A percentile compares a stretch with the other conserved stretches of the same genome.
Evolutionary conservation across 345 rosid species (phyloP).

Genomic region (Microcos paniculata): DNA sequence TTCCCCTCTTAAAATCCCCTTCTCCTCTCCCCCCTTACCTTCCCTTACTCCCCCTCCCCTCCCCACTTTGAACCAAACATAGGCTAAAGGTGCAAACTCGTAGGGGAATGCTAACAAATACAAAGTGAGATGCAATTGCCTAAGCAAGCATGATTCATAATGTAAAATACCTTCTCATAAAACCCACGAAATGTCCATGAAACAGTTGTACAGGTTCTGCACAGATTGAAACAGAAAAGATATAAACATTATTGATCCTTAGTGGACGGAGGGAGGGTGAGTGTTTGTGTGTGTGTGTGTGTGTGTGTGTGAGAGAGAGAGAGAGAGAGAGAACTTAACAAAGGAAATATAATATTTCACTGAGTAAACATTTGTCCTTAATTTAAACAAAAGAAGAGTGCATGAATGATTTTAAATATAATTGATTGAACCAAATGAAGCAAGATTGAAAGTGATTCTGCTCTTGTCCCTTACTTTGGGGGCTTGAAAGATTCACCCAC

Average conservation of each 20-base stretch:
- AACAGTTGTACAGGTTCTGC: slow-evolving; percentile 77
- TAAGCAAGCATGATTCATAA: not conserved
- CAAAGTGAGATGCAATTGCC: not conserved
- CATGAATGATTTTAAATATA: not conserved
- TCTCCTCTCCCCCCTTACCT: too few species aligned
- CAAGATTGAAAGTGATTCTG: not conserved
- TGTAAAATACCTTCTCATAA: slow-evolving; percentile 66
- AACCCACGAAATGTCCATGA: slow-evolving; percentile 79
- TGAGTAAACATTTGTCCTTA: not conserved
- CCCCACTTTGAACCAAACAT: too few species aligned
- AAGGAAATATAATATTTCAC: not conserved
- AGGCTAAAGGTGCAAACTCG: too few species aligned
- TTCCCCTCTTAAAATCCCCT: too few species aligned
- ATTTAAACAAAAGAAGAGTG: too few species aligned
- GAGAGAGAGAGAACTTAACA: not conserved
- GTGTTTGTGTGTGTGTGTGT: too few species aligned
- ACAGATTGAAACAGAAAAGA: slow-evolving; percentile 12
- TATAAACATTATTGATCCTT: not conserved
- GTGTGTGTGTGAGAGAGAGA: too few species aligned
- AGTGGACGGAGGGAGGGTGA: not conserved
- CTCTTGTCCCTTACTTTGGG: slow-evolving; percentile 57
- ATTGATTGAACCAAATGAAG: not conserved
- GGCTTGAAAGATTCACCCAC: slow-evolving; percentile 86
- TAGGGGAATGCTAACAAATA: not conserved
- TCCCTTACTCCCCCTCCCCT: too few species aligned